A percentile compares a stretch with the other conserved stretches of the same genome.
phyloP scores from a whole-genome alignment of 2,329 filamentous ascomycete species.

The Alternaria sp. region DNA sequence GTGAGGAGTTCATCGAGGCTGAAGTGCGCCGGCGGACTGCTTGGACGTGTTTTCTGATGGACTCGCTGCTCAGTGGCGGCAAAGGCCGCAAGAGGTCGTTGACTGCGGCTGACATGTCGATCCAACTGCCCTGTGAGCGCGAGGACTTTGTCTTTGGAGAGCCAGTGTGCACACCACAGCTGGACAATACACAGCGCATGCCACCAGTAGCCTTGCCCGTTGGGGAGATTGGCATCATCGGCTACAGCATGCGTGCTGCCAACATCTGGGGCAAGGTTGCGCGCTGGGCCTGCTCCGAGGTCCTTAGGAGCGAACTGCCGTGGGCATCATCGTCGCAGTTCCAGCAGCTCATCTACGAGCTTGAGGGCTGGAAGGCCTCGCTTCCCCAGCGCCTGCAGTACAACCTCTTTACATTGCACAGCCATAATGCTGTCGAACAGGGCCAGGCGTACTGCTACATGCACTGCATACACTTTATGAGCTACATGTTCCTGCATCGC shows the following conservation, averaged over 20 bases:
- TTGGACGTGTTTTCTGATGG: slow-evolving; percentile 56
- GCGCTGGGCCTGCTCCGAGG: slow-evolving; percentile 52
- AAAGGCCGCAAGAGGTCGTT: slow-evolving; percentile 52
- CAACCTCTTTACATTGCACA: slow-evolving; percentile 51
- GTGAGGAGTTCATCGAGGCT: slow-evolving; percentile 54
- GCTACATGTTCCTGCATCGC: slow-evolving; percentile 54
- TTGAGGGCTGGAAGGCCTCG: slow-evolving; percentile 49
- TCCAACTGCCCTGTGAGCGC: slow-evolving; percentile 53
- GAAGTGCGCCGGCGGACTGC: slow-evolving; percentile 53
- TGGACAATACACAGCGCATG: slow-evolving; percentile 45
- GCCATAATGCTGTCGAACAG: slow-evolving; percentile 54
- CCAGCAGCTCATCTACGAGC: slow-evolving; percentile 47
- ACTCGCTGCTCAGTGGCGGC: slow-evolving; percentile 53
- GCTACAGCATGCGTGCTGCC: slow-evolving; percentile 51
- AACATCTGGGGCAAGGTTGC: slow-evolving; percentile 55
- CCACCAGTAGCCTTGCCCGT: slow-evolving; percentile 39
- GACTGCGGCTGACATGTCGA: slow-evolving; percentile 47
- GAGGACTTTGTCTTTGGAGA: slow-evolving; percentile 54
- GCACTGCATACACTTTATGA: slow-evolving; percentile 56
- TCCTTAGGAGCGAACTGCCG: slow-evolving; percentile 49
- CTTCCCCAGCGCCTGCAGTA: slow-evolving; percentile 50
- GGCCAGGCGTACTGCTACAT: slow-evolving; percentile 55
- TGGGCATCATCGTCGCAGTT: slow-evolving; percentile 51
- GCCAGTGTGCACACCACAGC: slow-evolving; percentile 46
- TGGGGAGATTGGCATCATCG: slow-evolving; percentile 52